Evolutionary conservation across 495 filamentous ascomycete genomes (phyloP), one percentile per base, ranked within the genome.

Genomic region (Trichocladium uniseriatum): DNA sequence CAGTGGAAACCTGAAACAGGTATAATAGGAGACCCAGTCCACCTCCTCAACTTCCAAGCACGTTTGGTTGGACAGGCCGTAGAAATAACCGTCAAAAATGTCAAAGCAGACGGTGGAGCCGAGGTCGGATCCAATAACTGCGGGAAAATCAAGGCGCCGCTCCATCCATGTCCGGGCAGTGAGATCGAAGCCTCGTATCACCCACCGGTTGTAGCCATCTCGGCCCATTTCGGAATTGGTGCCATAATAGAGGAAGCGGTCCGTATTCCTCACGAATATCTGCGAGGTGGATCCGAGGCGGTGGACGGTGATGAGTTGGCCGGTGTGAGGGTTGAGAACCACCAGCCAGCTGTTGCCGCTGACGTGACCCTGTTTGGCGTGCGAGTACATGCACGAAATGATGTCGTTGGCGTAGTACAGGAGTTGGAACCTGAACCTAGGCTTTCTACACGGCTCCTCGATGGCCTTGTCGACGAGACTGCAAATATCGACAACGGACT

Each of bases 11-110:
- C 84, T 80, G 31, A 78, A 68, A 68, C 80, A 86, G 46, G 79
- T 70, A 55, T 89, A 91, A 58, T 77, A 83, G 0, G 84, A 87
- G 3, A 72, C 75, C 79, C 79, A 87, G 51, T 87, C 78, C 5
- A 74, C 59, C 47, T 86, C 81, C 43, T 84, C 78, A 6, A 80
- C 74, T 37, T 83, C 76, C 43, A 80, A 78, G 9, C 76, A 70
- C 7, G 75, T 74, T 52, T 80, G 73, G 42, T 82, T 89, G 2
- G 85, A 87, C 5, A 90, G 68, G 0, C 74, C 81, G 55, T 90
- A 89, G 24, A 92, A 80, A 56, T 79, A 72, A n/a, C 71, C 76
- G 21, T 80, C 68, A 52, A 82, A 69, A 32, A 89, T 79, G 50
- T 85, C 80, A 59, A 92, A 92, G 53, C 80, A 84, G 19, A 86